These are phyloP conservation scores for Colletotrichum karsti DNA, from an alignment of 2,329 filamentous ascomycete genomes.

Conservation along the genomic window DNA sequence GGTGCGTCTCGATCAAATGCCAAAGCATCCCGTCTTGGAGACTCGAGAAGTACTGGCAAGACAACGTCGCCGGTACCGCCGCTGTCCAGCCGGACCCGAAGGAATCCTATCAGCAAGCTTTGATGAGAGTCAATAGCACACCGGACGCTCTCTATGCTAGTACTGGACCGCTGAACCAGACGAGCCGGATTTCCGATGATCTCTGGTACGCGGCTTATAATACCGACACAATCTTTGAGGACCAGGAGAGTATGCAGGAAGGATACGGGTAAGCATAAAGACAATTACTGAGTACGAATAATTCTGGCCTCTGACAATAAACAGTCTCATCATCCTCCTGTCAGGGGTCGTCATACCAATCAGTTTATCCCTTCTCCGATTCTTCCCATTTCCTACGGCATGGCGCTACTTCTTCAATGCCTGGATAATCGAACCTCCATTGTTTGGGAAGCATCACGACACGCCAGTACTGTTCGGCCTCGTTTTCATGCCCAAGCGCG, in stretches of 20 bases:
- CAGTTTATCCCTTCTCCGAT: slow-evolving; percentile 38
- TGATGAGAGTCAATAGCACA: slow-evolving; percentile 4
- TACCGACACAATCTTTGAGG: slow-evolving; percentile 11
- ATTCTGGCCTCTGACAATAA: background rate
- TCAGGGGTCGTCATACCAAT: slow-evolving; percentile 36
- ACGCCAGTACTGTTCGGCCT: slow-evolving; percentile 30
- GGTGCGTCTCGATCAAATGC: slow-evolving; percentile 37
- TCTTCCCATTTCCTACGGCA: slow-evolving; percentile 32
- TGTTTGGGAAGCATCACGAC: slow-evolving; percentile 34
- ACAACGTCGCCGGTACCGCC: slow-evolving; percentile 24
- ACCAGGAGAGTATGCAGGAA: background rate
- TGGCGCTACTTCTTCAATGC: slow-evolving; percentile 33
- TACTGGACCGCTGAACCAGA: slow-evolving; percentile 37
- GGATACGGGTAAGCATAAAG: slow-evolving; percentile 38
- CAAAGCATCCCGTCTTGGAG: slow-evolving; percentile 13
- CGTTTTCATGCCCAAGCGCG: slow-evolving; percentile 46
- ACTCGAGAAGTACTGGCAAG: slow-evolving; percentile 33
- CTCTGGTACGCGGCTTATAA: slow-evolving; percentile 35
- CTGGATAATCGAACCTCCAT: slow-evolving; percentile 38
- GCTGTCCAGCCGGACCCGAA: slow-evolving; percentile 23
- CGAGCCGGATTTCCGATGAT: slow-evolving; percentile 38
- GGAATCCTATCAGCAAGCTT: slow-evolving; percentile 20
- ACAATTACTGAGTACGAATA: slow-evolving; percentile 41
- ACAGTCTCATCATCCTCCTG: slow-evolving; percentile 35
- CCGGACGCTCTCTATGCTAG: background rate